A percentile compares a stretch with the other conserved stretches of the same genome.
phyloP scores from a whole-genome alignment of 2,329 filamentous ascomycete genomes.

The Penicillium rolfsii region DNA sequence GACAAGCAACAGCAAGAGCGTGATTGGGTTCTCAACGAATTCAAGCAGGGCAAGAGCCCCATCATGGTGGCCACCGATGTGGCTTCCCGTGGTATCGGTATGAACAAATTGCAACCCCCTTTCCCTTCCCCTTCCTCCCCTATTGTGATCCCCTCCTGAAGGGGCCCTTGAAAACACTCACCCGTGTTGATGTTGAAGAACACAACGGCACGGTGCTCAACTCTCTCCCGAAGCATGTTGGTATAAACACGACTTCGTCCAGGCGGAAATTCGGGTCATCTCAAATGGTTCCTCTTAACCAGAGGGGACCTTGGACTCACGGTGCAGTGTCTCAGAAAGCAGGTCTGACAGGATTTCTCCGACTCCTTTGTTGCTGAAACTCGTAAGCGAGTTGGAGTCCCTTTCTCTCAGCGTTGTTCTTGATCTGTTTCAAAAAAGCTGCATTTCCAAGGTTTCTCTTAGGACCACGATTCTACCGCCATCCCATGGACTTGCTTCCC shows the following conservation, averaged over 20 bases:
- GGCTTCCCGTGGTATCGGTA: slow-evolving; percentile 99
- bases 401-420: slow-evolving; percentile 44
- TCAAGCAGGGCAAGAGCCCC: slow-evolving; percentile 98
- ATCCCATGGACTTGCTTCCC: slow-evolving; percentile 54
- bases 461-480: slow-evolving; percentile 64
- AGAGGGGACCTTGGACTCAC: slow-evolving; percentile 85
- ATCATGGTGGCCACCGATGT: slow-evolving; percentile 99
- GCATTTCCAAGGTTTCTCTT: slow-evolving; percentile 69
- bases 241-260: slow-evolving; percentile 88
- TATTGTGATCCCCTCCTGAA: slow-evolving; percentile 32
- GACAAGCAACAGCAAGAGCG: slow-evolving; percentile 99
- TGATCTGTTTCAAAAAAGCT: slow-evolving; percentile 66
- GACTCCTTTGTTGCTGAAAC: slow-evolving; percentile 64
- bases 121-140: slow-evolving; percentile 38
- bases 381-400: slow-evolving; percentile 77
- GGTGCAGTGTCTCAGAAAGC: slow-evolving; percentile 72
- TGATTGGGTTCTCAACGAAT: slow-evolving; percentile 99
- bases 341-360: slow-evolving; percentile 61
- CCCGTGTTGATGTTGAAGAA: slow-evolving; percentile 61
- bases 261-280: slow-evolving; percentile 75
- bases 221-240: slow-evolving; percentile 83
- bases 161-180: slow-evolving; percentile 44
- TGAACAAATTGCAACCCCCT: slow-evolving; percentile 69
- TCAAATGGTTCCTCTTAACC: slow-evolving; percentile 70
- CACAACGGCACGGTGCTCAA: slow-evolving; percentile 72